Conservation (phyloP, 2,329 filamentous ascomycete species). For the Piedraia hortae region DNA sequence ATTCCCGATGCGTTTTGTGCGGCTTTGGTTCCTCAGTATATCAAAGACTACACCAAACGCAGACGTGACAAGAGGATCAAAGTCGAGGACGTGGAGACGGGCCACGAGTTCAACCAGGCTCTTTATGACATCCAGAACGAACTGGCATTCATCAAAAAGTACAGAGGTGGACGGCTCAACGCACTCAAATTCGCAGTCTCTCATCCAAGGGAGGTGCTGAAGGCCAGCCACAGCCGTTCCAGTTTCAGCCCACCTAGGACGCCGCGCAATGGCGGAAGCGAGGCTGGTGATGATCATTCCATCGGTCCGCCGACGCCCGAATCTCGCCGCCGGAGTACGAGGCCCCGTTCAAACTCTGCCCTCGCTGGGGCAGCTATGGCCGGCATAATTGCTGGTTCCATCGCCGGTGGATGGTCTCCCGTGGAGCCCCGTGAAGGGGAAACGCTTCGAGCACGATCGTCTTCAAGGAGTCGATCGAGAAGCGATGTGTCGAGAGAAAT, state of each 20-base stretch:
- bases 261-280: conserved; percentile 26
- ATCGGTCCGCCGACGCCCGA: conserved; percentile 21
- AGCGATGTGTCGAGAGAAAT: conserved; percentile 4
- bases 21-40: conserved; percentile 16
- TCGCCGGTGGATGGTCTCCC: conserved; percentile 47
- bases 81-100: conserved; percentile 15
- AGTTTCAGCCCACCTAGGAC: conserved; percentile 37
- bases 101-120: conserved; percentile 37
- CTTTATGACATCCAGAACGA: conserved; percentile 54
- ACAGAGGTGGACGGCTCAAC: conserved; percentile 61
- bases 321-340: conserved; percentile 27
- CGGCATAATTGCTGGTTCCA: conserved; percentile 51
- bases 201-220: conserved; percentile 44
- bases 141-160: conserved; percentile 49
- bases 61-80: conserved; percentile 16
- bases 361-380: conserved; percentile 57
- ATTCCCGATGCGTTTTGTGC: conserved; percentile 44
- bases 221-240: conserved; percentile 28
- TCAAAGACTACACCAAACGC: conserved; percentile 14
- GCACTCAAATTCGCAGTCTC: conserved; percentile 53
- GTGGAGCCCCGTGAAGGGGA: conserved; percentile 25
- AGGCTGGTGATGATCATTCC: conserved; percentile 11
- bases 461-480: conserved; percentile 9
- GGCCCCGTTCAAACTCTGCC: conserved; percentile 44
- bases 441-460: conserved; percentile 14